Evolutionary conservation across 2,329 filamentous ascomycete genomes (phyloP).

Genomic region (Neurospora sp.): DNA sequence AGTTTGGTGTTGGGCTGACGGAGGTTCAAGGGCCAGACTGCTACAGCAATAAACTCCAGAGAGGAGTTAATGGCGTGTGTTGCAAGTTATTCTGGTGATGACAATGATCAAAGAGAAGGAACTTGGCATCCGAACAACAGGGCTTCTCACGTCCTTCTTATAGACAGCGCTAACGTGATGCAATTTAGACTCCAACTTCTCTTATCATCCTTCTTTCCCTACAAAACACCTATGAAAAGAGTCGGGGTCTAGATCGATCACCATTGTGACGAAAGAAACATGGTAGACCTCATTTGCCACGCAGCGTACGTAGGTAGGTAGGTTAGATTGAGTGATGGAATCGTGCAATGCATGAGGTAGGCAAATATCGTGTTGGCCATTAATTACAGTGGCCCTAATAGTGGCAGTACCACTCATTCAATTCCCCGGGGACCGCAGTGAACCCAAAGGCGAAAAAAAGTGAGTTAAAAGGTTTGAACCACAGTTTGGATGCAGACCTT

Average conservation of each 20-base stretch:
- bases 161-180: not conserved
- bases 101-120: not conserved
- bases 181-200: not conserved
- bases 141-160: not conserved
- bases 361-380: not conserved
- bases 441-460: not conserved
- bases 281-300: not conserved
- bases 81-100: not conserved
- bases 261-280: not conserved
- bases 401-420: not conserved
- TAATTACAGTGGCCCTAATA: not conserved
- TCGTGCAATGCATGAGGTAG: not conserved
- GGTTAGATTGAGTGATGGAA: not conserved
- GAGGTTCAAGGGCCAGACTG: not conserved
- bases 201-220: not conserved
- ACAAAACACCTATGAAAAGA: not conserved
- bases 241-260: not conserved
- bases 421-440: not conserved
- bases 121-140: not conserved
- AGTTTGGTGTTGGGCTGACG: not conserved
- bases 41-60: too few relatives aligned
- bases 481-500: slow-evolving; percentile 13
- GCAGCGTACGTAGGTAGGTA: not conserved
- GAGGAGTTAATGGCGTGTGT: too few relatives aligned
- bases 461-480: not conserved